Base-by-base conservation (phyloP, 768 basidiomycete species). In the Pleurotus citrinopileatus region DNA sequence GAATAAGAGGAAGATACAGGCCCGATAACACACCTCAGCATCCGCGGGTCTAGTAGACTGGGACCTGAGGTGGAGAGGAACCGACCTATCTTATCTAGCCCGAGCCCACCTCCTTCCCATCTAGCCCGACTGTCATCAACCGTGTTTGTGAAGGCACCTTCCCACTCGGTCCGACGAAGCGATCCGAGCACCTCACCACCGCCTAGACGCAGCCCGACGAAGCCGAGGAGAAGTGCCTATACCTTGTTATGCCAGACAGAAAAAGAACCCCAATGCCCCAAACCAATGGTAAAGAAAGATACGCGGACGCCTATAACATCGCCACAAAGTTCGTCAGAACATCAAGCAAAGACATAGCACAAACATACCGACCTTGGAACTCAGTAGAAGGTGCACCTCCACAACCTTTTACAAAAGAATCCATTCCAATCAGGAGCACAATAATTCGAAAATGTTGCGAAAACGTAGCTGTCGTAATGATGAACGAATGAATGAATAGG, bases 311-410 rank as follows among this genome's bases (percentile, higher is more conserved):
- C 17, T 12, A 23, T 22, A 4, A 25, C 3, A 25, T 2, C 19
- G 3, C 26, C 10, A 44, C 19, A 40, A 9, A 13, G 20, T 4
- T 44, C 19, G 43, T 44, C 22, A 23, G 26, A 9, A 10, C 8
- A 25, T 26, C 43, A 12, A 12, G 8, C 10, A 25, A 9, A 10
- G 20, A 2, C 22, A 9, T 9, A 20, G 5, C 6, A 6, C 8
- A 6, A 13, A 8, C 7, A 9, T 5, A 44, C 43, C 17, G 10
- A 44, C 43, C 43, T 44, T 19, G 3, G 26, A 17, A 13, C 43
- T 44, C 43, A 44, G 43, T 44, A 44, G 43, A 44, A 44, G 43
- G 43, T 44, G 26, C 43, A 44, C 2, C 43, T 7, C 43, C 25
- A 22, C 43, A 44, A 26, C 43, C 43, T 44, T 44, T 1, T 2